Evolutionary conservation across 1,139 yeast species (phyloP), one percentile per base, ranked within the genome.

Genomic region (Magnusiomyces paraingens): DNA sequence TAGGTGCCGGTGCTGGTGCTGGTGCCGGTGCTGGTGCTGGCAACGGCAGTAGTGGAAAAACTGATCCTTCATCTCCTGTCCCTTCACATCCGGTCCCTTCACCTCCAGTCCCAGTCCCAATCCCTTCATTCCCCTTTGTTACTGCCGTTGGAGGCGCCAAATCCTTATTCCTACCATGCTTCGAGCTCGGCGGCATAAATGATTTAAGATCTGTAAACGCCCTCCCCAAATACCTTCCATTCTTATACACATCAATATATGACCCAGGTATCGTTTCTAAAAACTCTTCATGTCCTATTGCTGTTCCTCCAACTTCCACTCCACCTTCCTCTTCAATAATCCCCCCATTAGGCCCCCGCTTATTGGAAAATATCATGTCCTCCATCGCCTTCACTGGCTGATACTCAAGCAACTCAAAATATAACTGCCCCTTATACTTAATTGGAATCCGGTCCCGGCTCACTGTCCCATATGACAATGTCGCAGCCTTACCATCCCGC

Each of bases 361-460:
- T 26, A 26, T 26, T 26, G 32, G 32, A 26, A 22, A 43, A 52
- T 6, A 55, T 50, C 42, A 55, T 41, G 54, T 48, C 62, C 51
- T 84, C 87, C 89, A 87, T 85, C 45, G 77, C 78, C 58, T 83
- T 85, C 0, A 94, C 83, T 22, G 84, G 76, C 10, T 87, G 81
- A 64, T 89, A 93, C 66, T 93, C 98, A 55, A 81, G 84, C 60
- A 86, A 89, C 67, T 94, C 99, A 67, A 83, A 90, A 70, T 82
- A 90, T 41, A 89, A 70, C 49, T 83, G 83, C 57, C 80, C 85
- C 64, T 85, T 87, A 69, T 86, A 90, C 62, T 86, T 79, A 51
- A 93, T 87, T 1, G 98, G 96, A 53, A 88, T 84, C 61, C 94
- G 89, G 64, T 90, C 98, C 56, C 99, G 76, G 1, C 79, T 71